Conservation (phyloP, 768 basidiomycete genomes). For the Pulveroboletus sp. region DNA sequence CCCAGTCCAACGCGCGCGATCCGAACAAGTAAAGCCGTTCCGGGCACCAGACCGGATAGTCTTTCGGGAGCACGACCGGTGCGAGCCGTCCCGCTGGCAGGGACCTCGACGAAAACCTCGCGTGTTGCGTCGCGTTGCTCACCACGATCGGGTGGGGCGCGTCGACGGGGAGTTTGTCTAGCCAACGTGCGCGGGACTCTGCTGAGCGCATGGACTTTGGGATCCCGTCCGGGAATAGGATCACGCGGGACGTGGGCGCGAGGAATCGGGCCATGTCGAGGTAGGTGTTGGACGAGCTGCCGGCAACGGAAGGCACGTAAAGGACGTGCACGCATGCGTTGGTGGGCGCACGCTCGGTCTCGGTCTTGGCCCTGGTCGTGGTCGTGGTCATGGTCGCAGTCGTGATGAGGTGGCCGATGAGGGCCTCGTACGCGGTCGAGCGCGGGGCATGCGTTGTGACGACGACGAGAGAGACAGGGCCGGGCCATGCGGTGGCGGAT, state of each 20-base stretch:
- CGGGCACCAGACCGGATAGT: conserved; percentile 57
- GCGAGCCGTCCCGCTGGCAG: conserved; percentile 35
- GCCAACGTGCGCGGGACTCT: conserved; percentile 19
- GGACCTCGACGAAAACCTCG: conserved; percentile 39
- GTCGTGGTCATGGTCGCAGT: background rate
- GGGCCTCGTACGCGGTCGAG: conserved; percentile 18
- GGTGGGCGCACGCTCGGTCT: conserved; percentile 4
- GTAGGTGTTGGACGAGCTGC: conserved; percentile 47
- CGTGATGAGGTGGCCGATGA: conserved; percentile 17
- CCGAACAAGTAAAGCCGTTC: conserved; percentile 48
- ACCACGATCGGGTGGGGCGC: conserved; percentile 26
- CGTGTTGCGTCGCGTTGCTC: conserved; percentile 27
- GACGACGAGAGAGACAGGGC: conserved; percentile 48
- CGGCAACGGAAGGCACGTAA: conserved; percentile 34
- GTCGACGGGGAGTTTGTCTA: conserved; percentile 12
- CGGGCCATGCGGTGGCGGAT: conserved; percentile 44
- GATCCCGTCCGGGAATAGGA: conserved; percentile 51
- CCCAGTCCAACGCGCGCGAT: conserved; percentile 52
- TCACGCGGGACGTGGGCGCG: conserved; percentile 42
- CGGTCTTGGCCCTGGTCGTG: too few species aligned
- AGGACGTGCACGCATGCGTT: conserved; percentile 47
- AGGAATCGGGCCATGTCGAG: conserved; percentile 64
- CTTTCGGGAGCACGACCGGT: conserved; percentile 41
- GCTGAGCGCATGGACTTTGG: conserved; percentile 13
- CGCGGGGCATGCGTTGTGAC: conserved; percentile 35